Conservation (phyloP, 1,139 yeast species). For the Blastobotrys arbuscula region DNA sequence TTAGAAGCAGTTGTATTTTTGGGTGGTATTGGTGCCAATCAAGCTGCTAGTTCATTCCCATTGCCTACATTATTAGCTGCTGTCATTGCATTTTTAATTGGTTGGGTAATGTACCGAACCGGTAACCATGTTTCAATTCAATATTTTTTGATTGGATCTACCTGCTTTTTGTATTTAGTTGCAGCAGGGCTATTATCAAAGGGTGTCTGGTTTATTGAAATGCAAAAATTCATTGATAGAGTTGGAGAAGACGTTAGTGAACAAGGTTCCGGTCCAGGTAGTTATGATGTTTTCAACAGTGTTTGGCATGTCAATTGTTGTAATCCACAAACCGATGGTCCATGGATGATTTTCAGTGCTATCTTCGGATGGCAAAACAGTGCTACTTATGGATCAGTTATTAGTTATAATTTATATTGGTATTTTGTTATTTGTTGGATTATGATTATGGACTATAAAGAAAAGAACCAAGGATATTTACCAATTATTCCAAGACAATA, state of each 20-base stretch:
- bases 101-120: slow-evolving; percentile 62
- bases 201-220: slow-evolving; percentile 83
- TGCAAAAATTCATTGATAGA: slow-evolving; percentile 50
- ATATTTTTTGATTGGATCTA: slow-evolving; percentile 70
- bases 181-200: slow-evolving; percentile 86
- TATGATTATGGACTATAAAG: slow-evolving; percentile 63
- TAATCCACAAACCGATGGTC: slow-evolving; percentile 79
- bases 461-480: slow-evolving; percentile 47
- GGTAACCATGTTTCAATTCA: slow-evolving; percentile 67
- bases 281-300: slow-evolving; percentile 66
- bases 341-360: slow-evolving; percentile 92
- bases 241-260: slow-evolving; percentile 92
- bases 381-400: slow-evolving; percentile 83
- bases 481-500: slow-evolving; percentile 36
- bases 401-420: slow-evolving; percentile 85
- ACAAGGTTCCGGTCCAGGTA: slow-evolving; percentile 86
- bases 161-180: slow-evolving; percentile 75
- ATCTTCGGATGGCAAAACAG: slow-evolving; percentile 87
- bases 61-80: slow-evolving; percentile 75
- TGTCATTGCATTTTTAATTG: slow-evolving; percentile 65
- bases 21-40: slow-evolving; percentile 69
- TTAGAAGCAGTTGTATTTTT: slow-evolving; percentile 87
- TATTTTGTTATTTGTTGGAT: slow-evolving; percentile 50
- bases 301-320: slow-evolving; percentile 97
- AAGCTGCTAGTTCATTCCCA: slow-evolving; percentile 58